Conservation (phyloP, 768 basidiomycete genomes). For the Tulasnella sp. region DNA sequence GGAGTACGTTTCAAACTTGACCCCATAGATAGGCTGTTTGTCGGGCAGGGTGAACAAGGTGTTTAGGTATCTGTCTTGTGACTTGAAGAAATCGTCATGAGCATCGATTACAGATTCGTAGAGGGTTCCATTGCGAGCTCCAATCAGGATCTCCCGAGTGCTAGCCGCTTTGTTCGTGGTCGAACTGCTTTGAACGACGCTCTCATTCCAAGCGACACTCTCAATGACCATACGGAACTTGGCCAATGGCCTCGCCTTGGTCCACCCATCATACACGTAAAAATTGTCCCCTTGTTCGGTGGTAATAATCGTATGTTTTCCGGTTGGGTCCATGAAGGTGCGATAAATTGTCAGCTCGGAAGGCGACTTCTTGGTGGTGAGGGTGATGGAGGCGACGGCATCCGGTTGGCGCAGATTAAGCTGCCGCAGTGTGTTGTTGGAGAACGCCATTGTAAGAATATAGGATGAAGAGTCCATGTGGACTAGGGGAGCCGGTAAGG, state of each 20-base stretch:
- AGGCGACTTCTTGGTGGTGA: conserved; percentile 50
- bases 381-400: conserved; percentile 73
- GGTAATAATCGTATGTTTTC: conserved; percentile 82
- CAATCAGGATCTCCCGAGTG: conserved; percentile 81
- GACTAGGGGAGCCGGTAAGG: conserved; percentile 77
- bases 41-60: conserved; percentile 74
- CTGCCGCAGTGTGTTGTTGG: conserved; percentile 72
- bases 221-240: conserved; percentile 83
- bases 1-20: conserved; percentile 76
- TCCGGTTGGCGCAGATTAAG: conserved; percentile 88
- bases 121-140: conserved; percentile 76
- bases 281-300: conserved; percentile 89
- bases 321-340: conserved; percentile 89
- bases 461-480: conserved; percentile 83
- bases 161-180: conserved; percentile 64
- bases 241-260: conserved; percentile 76
- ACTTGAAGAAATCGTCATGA: conserved; percentile 88
- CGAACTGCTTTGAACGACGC: neutral
- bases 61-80: conserved; percentile 74
- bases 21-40: conserved; percentile 75
- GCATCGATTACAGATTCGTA: conserved; percentile 88
- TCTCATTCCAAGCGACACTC: conserved; percentile 84
- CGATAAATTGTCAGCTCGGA: conserved; percentile 74
- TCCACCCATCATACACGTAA: conserved; percentile 79
- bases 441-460: conserved; percentile 77